These are phyloP conservation scores for Lactifluus pinguis DNA, from an alignment of 768 basidiomycete genomes.

Conservation along the genomic window DNA sequence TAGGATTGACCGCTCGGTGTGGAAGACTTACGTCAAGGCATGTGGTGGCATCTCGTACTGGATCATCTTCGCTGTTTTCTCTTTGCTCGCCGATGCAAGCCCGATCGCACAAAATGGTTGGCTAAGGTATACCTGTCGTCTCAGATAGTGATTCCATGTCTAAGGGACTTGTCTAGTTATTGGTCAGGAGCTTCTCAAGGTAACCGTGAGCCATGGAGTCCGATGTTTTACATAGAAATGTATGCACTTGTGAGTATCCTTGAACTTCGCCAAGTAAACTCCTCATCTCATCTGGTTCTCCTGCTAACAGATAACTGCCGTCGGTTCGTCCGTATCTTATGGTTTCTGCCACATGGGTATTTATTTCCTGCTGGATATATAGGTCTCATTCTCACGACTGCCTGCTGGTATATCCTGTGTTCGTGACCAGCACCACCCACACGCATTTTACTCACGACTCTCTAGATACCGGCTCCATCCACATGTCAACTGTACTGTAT, in stretches of 20 bases:
- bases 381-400: constrained; percentile 49
- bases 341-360: not conserved
- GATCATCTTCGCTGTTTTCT: constrained; percentile 29
- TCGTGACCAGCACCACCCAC: constrained; percentile 21
- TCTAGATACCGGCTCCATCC: constrained; percentile 67
- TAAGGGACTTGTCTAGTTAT: constrained; percentile 18
- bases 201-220: constrained; percentile 20
- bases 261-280: not conserved
- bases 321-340: constrained; percentile 2
- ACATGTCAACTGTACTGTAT: constrained; percentile 71
- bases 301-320: not conserved
- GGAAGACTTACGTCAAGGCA: constrained; percentile 36
- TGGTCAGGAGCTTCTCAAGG: constrained; percentile 33
- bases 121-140: constrained; percentile 22
- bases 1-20: constrained; percentile 36
- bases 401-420: constrained; percentile 69
- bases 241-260: constrained; percentile 50
- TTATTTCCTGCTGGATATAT: constrained; percentile 13
- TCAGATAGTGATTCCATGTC: constrained; percentile 4
- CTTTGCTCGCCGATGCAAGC: constrained; percentile 32
- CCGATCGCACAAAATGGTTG: constrained; percentile 44
- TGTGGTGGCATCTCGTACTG: constrained; percentile 33
- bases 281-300: not conserved
- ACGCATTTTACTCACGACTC: constrained; percentile 11
- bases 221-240: constrained; percentile 53